Base-by-base conservation (phyloP, 345 rosid genomes). In the Lumnitzera littorea region DNA sequence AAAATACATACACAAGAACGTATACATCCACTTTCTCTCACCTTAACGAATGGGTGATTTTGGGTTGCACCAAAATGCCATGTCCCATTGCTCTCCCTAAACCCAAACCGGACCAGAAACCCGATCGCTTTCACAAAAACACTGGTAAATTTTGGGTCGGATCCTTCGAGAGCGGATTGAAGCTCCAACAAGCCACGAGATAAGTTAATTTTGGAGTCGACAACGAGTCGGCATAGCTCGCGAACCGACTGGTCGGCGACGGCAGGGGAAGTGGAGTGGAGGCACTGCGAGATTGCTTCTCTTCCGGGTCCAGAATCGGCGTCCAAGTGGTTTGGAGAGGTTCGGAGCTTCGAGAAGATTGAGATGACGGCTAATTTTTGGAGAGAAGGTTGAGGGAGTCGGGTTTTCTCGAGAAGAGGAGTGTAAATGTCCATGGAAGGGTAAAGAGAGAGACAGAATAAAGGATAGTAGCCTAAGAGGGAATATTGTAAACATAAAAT, bases 161-260 rank as follows among this genome's bases (percentile, higher is more conserved):
- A 74, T 15, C 81, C 98, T 74, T 91, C 96, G 61, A 91, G 85
- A 15, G 96, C 81, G 13, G 96, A 85, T 64, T 85, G 98, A 53
- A 89, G 92, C 75, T 87, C 95, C 65, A 87, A n/a, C 63, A 91
- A 69, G 1, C 82, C 89, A 55, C 76, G 75, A 49, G 91, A 66
- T 52, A 80, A 58, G 55, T 87, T 84, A 48, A 83, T 25, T 55
- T 58, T 72, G 54, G 84, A 79, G 72, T 83, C 89, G 17, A 69
- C 72, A 54, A 89, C 88, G 61, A 91, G 82, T 51, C 86, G 84
- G 73, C 96, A 91, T 49, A 89, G 74, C 81, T 91, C 98, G 60
- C 91, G 91, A 70, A 85, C 92, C 14, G 96, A 71, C 64, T 91
- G 96, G 73, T 91, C 98, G 65, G 82, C 91, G 46, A 91, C 96